Evolutionary conservation across 257 asterid genomes (phyloP).

Genomic region (Forsythia viridissima): DNA sequence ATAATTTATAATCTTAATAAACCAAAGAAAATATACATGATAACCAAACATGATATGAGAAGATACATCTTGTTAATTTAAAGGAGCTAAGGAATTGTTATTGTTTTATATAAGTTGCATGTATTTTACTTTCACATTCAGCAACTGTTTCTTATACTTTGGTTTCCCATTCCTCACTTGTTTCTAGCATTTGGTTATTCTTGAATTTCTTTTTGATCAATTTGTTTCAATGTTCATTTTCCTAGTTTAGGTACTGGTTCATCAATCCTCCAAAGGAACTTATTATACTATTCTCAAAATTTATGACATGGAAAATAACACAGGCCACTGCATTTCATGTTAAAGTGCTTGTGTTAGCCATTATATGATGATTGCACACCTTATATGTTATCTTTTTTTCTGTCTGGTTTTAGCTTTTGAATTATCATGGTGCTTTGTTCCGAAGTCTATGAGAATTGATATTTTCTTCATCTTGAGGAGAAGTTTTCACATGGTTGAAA

Average conservation of each 20-base stretch:
- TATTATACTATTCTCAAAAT: neutral
- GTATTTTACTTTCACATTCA: neutral
- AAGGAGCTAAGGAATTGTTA: neutral
- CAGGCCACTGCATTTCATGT: neutral
- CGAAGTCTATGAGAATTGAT: neutral
- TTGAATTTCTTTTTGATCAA: neutral
- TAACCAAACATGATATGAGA: neutral
- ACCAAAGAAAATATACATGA: neutral
- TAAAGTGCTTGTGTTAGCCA: neutral
- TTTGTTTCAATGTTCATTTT: neutral
- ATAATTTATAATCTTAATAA: neutral
- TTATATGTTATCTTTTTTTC: neutral
- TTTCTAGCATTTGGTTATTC: neutral
- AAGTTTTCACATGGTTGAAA: slow-evolving; percentile 18
- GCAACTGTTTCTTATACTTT: neutral
- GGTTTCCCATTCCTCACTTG: neutral
- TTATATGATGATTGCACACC: neutral
- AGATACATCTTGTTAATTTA: neutral
- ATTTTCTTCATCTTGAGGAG: neutral
- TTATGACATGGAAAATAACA: neutral
- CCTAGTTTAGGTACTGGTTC: neutral
- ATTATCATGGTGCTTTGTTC: slow-evolving; percentile 4
- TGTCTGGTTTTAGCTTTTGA: neutral
- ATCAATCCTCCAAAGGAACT: neutral
- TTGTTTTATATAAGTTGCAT: neutral